Evolutionary conservation across 2,329 filamentous ascomycete species (phyloP).

Genomic region (Penicillium expansum): DNA sequence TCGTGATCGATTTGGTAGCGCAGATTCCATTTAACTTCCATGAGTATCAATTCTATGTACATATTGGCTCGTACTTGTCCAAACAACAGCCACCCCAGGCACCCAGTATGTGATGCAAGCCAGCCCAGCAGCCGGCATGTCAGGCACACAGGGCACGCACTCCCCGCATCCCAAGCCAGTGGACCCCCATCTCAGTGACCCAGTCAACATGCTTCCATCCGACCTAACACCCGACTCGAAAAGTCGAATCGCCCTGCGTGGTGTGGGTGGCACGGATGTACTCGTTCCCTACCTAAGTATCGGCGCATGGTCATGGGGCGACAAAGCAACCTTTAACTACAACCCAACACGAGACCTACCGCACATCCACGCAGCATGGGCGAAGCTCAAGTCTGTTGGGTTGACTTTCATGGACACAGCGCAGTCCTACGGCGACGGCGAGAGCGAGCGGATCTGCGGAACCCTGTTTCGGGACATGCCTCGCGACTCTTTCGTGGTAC

Average conservation of each 20-base stretch:
- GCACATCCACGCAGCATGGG: constrained; percentile 40
- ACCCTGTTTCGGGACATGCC: constrained; percentile 39
- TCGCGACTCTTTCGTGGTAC: constrained; percentile 39
- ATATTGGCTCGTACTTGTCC: not conserved
- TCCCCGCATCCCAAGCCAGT: constrained; percentile 20
- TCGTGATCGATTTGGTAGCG: not conserved
- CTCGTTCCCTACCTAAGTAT: constrained; percentile 28
- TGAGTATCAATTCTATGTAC: not conserved
- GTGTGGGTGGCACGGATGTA: constrained; percentile 24
- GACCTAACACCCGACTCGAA: constrained; percentile 18
- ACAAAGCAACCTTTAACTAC: constrained; percentile 34
- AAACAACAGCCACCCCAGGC: constrained; percentile 16
- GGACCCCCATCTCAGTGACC: constrained; percentile 21
- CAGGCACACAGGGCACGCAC: constrained; percentile 23
- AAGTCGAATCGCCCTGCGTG: constrained; percentile 23
- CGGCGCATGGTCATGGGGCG: constrained; percentile 32
- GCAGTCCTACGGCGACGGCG: constrained; percentile 44
- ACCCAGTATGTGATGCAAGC: constrained; percentile 26
- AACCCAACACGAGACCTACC: constrained; percentile 34
- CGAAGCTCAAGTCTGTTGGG: constrained; percentile 34
- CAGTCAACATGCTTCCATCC: constrained; percentile 22
- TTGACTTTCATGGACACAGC: constrained; percentile 48
- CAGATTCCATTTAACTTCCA: not conserved
- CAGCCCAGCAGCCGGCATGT: constrained; percentile 24
- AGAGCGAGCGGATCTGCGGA: constrained; percentile 45